phyloP scores from a whole-genome alignment of 2,329 filamentous ascomycete species.

The Ceratocystis diversiconidia region DNA sequence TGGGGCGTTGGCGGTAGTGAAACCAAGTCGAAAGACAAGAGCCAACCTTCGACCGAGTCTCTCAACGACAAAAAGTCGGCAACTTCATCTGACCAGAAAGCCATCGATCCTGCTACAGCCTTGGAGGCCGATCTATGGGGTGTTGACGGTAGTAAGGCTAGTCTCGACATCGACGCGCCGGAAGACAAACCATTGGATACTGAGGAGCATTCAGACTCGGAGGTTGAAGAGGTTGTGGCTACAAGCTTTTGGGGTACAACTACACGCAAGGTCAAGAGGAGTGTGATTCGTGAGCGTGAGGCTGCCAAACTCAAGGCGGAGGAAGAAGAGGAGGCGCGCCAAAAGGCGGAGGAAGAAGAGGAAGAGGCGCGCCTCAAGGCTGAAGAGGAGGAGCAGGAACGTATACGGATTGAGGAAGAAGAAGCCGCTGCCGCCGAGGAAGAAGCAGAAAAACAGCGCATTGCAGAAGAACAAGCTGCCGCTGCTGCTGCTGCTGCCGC shows the following conservation, averaged over 20 bases:
- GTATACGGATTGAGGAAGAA: constrained; percentile 4
- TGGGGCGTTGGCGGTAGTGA: constrained; percentile 11
- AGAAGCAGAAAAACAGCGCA: constrained; percentile 8
- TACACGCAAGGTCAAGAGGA: constrained; percentile 25
- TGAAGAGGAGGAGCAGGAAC: constrained; percentile 13
- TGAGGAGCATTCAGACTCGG: constrained; percentile 21
- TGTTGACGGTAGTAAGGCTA: constrained; percentile 21
- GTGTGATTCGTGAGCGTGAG: constrained; percentile 19
- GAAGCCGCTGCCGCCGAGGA: constrained; percentile 5
- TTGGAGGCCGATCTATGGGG: neutral
- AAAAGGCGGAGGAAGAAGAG: constrained; percentile 8
- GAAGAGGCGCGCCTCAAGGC: constrained; percentile 1
- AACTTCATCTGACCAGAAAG: neutral
- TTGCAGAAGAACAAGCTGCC: constrained; percentile 18
- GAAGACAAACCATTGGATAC: constrained; percentile 18
- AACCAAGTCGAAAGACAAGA: constrained; percentile 8
- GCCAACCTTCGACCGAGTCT: neutral
- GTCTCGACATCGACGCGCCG: constrained; percentile 21
- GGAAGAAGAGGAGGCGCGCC: constrained; percentile 11
- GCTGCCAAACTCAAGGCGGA: constrained; percentile 9
- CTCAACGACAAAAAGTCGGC: constrained; percentile 22
- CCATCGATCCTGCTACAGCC: constrained; percentile 2
- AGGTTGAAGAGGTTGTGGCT: constrained; percentile 25
- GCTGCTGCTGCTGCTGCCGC: neutral
- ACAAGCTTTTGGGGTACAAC: constrained; percentile 22